Evolutionary conservation across 2,329 filamentous ascomycete genomes (phyloP).

Genomic region (Penicillium paneum): DNA sequence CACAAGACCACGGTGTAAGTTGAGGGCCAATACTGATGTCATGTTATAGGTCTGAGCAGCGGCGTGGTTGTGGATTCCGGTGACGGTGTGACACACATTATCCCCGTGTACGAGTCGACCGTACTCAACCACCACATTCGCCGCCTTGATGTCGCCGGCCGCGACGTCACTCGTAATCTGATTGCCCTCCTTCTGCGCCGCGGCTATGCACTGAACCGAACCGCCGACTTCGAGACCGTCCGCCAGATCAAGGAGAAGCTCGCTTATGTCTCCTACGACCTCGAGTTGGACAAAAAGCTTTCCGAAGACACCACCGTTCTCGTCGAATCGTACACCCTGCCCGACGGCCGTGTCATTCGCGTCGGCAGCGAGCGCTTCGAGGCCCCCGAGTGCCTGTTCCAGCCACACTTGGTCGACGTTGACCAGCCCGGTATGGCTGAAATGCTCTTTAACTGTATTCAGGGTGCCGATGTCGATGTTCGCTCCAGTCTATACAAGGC

Average conservation of each 20-base stretch:
- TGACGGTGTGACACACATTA: conserved; percentile 97
- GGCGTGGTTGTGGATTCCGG: conserved; percentile 99
- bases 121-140: conserved; percentile 96
- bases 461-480: conserved; percentile 91
- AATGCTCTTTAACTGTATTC: conserved; percentile 98
- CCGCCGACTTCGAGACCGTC: conserved; percentile 97
- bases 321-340: conserved; percentile 95
- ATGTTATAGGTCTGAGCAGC: conserved; percentile 66
- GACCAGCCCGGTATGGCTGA: conserved; percentile 96
- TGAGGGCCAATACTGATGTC: conserved; percentile 4
- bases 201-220: conserved; percentile 95
- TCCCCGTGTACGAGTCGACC: conserved; percentile 96
- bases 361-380: conserved; percentile 97
- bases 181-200: conserved; percentile 90
- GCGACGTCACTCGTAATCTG: conserved; percentile 96
- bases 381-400: conserved; percentile 96
- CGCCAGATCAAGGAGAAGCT: conserved; percentile 99
- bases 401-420: conserved; percentile 95
- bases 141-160: conserved; percentile 88
- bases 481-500: conserved; percentile 93
- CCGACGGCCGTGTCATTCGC: conserved; percentile 91
- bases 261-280: conserved; percentile 97
- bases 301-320: conserved; percentile 96
- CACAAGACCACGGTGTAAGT: neutral
- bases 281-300: conserved; percentile 91